Evolutionary conservation across 176 grass and related monocot species (phyloP).

Genomic region (Triticum timopheevii): DNA sequence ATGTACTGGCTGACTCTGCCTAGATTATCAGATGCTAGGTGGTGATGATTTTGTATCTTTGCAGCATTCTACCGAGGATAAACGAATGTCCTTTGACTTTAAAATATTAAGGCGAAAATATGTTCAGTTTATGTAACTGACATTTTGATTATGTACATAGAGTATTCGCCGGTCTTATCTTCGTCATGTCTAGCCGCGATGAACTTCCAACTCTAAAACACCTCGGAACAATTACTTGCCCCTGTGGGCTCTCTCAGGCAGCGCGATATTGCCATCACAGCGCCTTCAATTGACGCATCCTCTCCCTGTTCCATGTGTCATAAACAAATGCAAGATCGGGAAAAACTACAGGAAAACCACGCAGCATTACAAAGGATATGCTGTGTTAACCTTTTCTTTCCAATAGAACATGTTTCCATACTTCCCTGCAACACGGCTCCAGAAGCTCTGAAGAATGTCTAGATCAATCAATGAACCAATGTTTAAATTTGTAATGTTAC

Average conservation of each 20-base stretch:
- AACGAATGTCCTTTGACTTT: neutral
- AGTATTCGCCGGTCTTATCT: neutral
- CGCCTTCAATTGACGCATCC: constrained; percentile 31
- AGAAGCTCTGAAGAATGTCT: constrained; percentile 79
- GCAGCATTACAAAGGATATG: neutral
- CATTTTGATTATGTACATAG: neutral
- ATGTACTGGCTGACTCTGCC: no score
- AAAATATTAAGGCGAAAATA: neutral
- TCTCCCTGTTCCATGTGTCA: constrained; percentile 61
- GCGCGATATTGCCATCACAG: constrained; percentile 67
- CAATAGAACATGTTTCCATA: constrained; percentile 97
- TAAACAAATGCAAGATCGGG: constrained; percentile 17
- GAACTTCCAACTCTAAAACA: constrained; percentile 33
- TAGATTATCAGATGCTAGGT: no score
- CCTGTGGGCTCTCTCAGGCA: constrained; percentile 71
- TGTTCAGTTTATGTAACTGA: neutral
- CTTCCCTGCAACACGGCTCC: constrained; percentile 83
- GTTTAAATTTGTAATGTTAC: constrained; percentile 94
- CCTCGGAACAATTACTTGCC: constrained; percentile 67
- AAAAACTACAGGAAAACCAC: neutral
- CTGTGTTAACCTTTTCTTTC: constrained; percentile 71
- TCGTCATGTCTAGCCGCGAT: neutral
- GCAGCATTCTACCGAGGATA: neutral
- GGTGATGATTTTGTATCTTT: neutral
- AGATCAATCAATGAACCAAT: constrained; percentile 85